phyloP scores from a whole-genome alignment of 768 basidiomycete genomes.

The Phanerochaete carnosa region DNA sequence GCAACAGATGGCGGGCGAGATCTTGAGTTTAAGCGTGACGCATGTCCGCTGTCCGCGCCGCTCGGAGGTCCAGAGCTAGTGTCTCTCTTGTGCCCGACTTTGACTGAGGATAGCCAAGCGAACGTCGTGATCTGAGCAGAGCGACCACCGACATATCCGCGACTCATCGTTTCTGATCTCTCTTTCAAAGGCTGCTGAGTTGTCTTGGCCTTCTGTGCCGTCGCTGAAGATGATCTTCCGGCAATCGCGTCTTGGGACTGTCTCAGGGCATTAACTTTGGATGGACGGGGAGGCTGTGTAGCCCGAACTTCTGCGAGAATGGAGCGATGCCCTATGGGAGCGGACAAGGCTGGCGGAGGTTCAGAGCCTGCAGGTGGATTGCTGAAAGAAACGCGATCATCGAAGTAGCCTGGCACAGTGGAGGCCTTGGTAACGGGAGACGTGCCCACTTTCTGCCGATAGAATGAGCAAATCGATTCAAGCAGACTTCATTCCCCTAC shows the following conservation, averaged over 20 bases:
- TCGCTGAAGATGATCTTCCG: slow-evolving; percentile 30
- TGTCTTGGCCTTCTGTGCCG: slow-evolving; percentile 14
- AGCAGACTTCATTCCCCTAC: slow-evolving; percentile 30
- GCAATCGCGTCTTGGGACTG: slow-evolving; percentile 10
- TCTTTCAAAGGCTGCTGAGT: slow-evolving; percentile 13
- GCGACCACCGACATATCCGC: slow-evolving; percentile 48
- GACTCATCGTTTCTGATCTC: slow-evolving; percentile 40
- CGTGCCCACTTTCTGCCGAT: slow-evolving; percentile 25
- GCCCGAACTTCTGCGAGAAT: slow-evolving; percentile 74
- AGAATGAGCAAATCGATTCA: neutral
- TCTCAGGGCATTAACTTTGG: slow-evolving; percentile 6
- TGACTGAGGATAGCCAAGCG: slow-evolving; percentile 72
- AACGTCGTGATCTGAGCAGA: slow-evolving; percentile 59
- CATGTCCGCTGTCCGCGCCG: slow-evolving; percentile 42
- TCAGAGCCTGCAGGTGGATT: slow-evolving; percentile 38
- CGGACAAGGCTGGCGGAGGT: slow-evolving; percentile 50
- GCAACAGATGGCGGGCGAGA: slow-evolving; percentile 34
- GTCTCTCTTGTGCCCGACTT: slow-evolving; percentile 52
- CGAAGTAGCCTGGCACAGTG: slow-evolving; percentile 15
- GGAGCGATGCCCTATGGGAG: slow-evolving; percentile 61
- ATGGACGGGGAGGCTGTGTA: slow-evolving; percentile 31
- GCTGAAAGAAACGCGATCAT: slow-evolving; percentile 48
- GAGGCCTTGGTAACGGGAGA: slow-evolving; percentile 12
- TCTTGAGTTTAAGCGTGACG: slow-evolving; percentile 44
- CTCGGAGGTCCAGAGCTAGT: slow-evolving; percentile 57